A percentile compares a stretch with the other conserved stretches of the same genome.
These are phyloP conservation scores for Stachybotrys chlorohalonatus DNA, from an alignment of 2,329 filamentous ascomycete species.

Conservation along the genomic window DNA sequence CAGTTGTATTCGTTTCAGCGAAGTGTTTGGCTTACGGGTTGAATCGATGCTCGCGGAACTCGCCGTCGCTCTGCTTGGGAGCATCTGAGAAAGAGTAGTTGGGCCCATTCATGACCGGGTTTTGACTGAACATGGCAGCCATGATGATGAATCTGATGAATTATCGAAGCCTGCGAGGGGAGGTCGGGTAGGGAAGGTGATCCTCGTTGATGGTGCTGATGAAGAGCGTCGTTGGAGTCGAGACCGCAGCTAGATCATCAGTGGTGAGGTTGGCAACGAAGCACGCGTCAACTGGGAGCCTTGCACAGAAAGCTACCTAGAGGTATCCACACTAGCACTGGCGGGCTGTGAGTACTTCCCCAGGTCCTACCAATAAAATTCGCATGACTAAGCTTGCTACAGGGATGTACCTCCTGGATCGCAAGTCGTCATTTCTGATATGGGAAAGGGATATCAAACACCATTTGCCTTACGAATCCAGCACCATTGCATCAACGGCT, in stretches of 20 bases:
- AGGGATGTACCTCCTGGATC: constrained; percentile 14
- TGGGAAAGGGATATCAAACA: background rate
- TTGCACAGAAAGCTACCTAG: constrained; percentile 22
- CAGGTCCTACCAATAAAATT: background rate
- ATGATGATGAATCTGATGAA: constrained; percentile 27
- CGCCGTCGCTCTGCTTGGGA: constrained; percentile 43
- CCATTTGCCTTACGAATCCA: background rate
- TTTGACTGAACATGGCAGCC: constrained; percentile 62
- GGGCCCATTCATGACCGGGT: constrained; percentile 58
- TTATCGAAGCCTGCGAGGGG: background rate
- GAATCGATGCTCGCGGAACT: constrained; percentile 69
- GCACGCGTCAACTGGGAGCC: constrained; percentile 42
- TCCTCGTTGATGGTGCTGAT: constrained; percentile 3
- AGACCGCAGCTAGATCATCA: background rate
- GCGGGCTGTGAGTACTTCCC: background rate
- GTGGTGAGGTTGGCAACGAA: constrained; percentile 19
- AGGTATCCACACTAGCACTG: background rate
- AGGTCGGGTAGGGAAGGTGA: constrained; percentile 5
- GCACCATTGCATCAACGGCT: too few relatives aligned
- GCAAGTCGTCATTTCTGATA: constrained; percentile 10
- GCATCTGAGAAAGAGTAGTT: constrained; percentile 60
- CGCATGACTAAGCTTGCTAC: constrained; percentile 29
- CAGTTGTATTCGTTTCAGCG: background rate
- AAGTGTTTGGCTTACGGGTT: constrained; percentile 61
- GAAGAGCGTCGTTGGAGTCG: constrained; percentile 3